Conservation (phyloP, 2,329 filamentous ascomycete genomes). For the Botrytis byssoidea region DNA sequence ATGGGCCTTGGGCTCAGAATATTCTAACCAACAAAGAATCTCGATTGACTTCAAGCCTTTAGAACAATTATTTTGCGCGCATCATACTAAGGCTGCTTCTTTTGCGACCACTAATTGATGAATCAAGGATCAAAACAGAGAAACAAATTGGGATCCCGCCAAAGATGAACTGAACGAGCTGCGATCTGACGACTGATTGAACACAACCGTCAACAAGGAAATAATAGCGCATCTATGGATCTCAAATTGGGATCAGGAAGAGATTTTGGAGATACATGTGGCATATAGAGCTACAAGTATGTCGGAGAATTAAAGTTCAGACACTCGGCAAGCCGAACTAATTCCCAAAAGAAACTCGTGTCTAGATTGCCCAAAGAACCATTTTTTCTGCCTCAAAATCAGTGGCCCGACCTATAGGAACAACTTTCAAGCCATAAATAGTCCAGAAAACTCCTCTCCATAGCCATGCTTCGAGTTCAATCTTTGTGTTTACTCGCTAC, state of each 20-base stretch:
- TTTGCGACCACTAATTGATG: too few species aligned
- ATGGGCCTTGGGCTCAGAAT: neutral
- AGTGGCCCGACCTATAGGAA: neutral
- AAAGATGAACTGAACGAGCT: too few species aligned
- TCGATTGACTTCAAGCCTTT: neutral
- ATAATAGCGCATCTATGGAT: neutral
- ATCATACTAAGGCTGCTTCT: neutral
- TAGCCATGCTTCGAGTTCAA: neutral
- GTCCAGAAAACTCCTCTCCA: neutral
- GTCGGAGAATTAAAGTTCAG: neutral
- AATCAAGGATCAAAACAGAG: too few species aligned
- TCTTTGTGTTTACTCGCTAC: neutral
- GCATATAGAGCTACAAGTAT: neutral
- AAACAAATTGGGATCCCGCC: too few species aligned
- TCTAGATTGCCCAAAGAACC: neutral
- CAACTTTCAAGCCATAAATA: neutral
- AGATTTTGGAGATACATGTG: neutral
- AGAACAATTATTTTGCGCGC: too few species aligned
- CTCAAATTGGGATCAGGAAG: neutral
- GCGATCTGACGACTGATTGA: neutral
- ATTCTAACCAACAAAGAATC: neutral
- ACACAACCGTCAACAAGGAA: neutral
- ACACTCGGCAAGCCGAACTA: neutral
- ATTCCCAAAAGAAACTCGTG: neutral
- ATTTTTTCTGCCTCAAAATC: neutral